Base-by-base conservation (phyloP, 805 yeast genomes). In the Lachancea quebecensis region DNA sequence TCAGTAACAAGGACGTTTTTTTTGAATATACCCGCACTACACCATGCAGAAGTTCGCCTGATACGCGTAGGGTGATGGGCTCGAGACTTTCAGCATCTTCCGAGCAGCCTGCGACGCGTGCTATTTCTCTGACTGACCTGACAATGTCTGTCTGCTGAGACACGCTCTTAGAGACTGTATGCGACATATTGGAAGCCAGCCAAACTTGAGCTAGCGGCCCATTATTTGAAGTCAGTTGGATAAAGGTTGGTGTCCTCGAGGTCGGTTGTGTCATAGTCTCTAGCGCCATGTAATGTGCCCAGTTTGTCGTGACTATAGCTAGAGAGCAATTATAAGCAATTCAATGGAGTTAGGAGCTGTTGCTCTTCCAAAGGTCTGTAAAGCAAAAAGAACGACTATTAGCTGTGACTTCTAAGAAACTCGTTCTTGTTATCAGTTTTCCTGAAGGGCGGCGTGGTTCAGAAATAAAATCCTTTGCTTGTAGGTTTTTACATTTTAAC, bases 131-230 rank as follows among this genome's bases (percentile, higher is more conserved):
- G 27, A 83, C 77, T 14, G 90, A 82, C 48, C 79, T 75, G 11
- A 75, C 60, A 47, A 90, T 81, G 54, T 85, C 77, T 11, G 96
- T 82, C 54, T 77, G 81, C 40, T 87, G 69, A 38, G 82, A 70
- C 58, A 85, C 91, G 43, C 77, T 78, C 55, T 83, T 82, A 36
- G 89, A 74, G 30, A 86, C 74, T 53, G 81, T 82, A 55, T 55
- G 56, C 15, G 64, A 52, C 65, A 89, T 74, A 59, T 86, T 89
- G 16, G 96, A 91, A 9, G 96, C 96, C 39, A 89, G 71, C 96
- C 96, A 89, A 8, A 88, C 89, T 52, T 82, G 85, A 2, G 95
- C 95, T 49, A 89, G 69, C 1, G 95, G 95, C 2, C 95, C 95
- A 58, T 81, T 81, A 49, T 78, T 81, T 2, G 85, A 71, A 16